Percentiles rank a stretch among this genome's conserved stretches.
phyloP scores from a whole-genome alignment of 1,284 basidiomycete species.

The Rhodotorula sp. region DNA sequence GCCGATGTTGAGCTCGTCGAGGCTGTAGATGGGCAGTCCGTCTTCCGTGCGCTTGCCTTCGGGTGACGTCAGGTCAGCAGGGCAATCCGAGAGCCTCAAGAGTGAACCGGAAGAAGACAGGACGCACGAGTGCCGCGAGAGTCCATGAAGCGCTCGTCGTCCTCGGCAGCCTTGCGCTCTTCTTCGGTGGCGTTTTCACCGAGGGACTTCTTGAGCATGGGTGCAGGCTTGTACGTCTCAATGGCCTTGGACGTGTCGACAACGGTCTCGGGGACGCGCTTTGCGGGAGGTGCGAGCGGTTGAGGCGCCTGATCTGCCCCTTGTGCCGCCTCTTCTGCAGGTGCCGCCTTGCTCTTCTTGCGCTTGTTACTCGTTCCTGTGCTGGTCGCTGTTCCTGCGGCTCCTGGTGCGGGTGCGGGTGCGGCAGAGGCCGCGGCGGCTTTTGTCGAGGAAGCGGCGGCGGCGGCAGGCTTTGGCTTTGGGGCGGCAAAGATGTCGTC shows the following conservation, averaged over 20 bases:
- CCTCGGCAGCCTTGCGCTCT: conserved; percentile 28
- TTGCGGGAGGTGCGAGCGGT: background rate
- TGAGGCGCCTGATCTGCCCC: background rate
- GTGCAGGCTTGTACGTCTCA: conserved; percentile 27
- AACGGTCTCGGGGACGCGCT: conserved; percentile 26
- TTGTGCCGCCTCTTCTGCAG: background rate
- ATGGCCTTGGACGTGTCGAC: conserved; percentile 29
- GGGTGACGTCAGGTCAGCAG: too few relatives aligned
- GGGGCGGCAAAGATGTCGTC: conserved; percentile 45
- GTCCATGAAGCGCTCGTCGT: conserved; percentile 37
- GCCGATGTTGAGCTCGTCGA: conserved; percentile 44
- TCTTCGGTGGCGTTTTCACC: conserved; percentile 23
- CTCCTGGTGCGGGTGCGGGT: background rate
- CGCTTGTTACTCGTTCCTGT: conserved; percentile 7
- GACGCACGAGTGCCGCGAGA: conserved; percentile 31
- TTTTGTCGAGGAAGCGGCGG: background rate
- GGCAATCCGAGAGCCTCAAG: background rate
- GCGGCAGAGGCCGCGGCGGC: background rate
- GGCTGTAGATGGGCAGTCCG: conserved; percentile 44
- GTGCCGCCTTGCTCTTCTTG: conserved; percentile 11
- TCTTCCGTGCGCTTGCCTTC: conserved; percentile 45
- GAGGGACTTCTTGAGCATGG: background rate
- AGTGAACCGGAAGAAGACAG: background rate
- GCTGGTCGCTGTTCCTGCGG: background rate
- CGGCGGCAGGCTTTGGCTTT: conserved; percentile 25